Percentiles rank a stretch among this genome's conserved stretches.
phyloP scores from a whole-genome alignment of 1,139 yeast genomes.

The Yamadazyma triangularis region DNA sequence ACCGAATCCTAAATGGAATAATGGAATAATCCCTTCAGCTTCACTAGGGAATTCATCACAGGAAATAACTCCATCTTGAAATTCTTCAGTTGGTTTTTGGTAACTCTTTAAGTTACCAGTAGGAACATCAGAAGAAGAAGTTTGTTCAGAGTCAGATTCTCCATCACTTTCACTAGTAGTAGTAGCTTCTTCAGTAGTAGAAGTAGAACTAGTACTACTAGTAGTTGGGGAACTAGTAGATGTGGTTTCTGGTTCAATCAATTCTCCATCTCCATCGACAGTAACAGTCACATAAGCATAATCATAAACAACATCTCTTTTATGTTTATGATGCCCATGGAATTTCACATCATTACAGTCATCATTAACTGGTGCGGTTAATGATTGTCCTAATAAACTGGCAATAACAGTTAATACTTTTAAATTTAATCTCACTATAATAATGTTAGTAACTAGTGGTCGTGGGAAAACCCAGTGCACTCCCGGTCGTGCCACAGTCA shows the following conservation, averaged over 20 bases:
- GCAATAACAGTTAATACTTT: slow-evolving; percentile 5
- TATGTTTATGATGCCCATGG: slow-evolving; percentile 46
- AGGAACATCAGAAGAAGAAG: slow-evolving; percentile 17
- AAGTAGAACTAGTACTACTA: slow-evolving; percentile 11
- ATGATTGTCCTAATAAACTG: slow-evolving; percentile 15
- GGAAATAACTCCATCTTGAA: slow-evolving; percentile 59
- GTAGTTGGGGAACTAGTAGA: slow-evolving; percentile 13
- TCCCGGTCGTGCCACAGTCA: slow-evolving; percentile 1
- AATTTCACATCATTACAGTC: slow-evolving; percentile 14
- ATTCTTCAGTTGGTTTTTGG: slow-evolving; percentile 47
- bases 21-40: slow-evolving; percentile 70
- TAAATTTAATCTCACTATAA: slow-evolving; percentile 10
- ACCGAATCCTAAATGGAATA: slow-evolving; percentile 55
- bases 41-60: slow-evolving; percentile 56
- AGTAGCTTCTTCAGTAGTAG: slow-evolving; percentile 1
- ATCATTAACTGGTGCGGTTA: slow-evolving; percentile 28
- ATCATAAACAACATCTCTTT: slow-evolving; percentile 77
- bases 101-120: slow-evolving; percentile 55
- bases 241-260: slow-evolving; percentile 21
- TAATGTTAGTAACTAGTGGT: slow-evolving; percentile 4
- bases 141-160: slow-evolving; percentile 14
- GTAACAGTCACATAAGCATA: slow-evolving; percentile 73
- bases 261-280: slow-evolving; percentile 64
- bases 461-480: background rate
- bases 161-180: slow-evolving; percentile 12